Base-by-base conservation (phyloP, 345 rosid species). In the Toxicodendron radicans region DNA sequence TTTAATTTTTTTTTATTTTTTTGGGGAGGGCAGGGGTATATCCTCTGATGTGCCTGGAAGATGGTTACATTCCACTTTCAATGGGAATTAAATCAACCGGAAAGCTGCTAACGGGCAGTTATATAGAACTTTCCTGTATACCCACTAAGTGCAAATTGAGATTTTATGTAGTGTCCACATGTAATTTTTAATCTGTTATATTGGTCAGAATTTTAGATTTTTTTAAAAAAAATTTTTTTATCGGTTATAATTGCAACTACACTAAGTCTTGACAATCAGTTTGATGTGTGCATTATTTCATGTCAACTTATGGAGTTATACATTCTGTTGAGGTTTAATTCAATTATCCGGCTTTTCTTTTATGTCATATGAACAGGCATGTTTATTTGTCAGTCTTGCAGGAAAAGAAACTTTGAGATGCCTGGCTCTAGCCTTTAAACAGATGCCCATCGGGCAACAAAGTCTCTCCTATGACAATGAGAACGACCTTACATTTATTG, bases 401-500 rank as follows among this genome's bases (percentile, higher is more conserved):
- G 99, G 90, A 77, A 89, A 88, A 84, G 97, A 95, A 81, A 83
- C 97, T 49, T 83, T 95, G 85, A 88, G 99, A 85, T 95, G 99
- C 80, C 74, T 95, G 77, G 97, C 97, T 67, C 80, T 95, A 78
- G 98, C 99, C 74, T 80, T 93, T 73, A 93, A 95, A 82, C 85
- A 85, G 73, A 86, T 91, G 87, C 93, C 98, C 58, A 61, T 65
- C 30, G 92, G 88, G 71, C 95, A 87, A 80, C 97, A 90, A 76
- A 80, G 80, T 78, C 82, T 93, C 68, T 86, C 97, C 66, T 75
- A 81, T 61, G 89, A 90, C 59, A 89, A 95, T 87, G 99, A 95
- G 92, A 93, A 83, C 58, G 99, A 91, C 79, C 89, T 95, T 81
- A 93, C 92, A 53, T 95, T 95, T 88, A 88, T 95, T 91, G 99